Conservation (phyloP, 805 yeast genomes). For the Pichia paraexigua region DNA sequence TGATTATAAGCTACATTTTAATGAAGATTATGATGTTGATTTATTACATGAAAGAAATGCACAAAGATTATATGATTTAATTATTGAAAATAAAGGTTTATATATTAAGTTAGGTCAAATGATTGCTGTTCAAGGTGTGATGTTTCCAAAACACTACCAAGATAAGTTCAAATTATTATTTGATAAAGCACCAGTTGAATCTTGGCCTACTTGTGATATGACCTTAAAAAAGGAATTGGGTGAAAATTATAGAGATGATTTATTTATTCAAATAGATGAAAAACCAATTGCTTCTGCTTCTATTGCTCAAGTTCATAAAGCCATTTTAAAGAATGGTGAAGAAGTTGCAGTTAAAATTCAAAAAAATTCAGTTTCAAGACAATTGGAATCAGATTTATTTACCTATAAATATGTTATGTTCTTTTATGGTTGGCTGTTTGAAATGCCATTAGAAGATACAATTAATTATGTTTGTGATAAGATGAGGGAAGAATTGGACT, state of each 20-base stretch:
- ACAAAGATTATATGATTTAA: conserved; percentile 37
- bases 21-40: conserved; percentile 37
- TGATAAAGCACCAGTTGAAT: conserved; percentile 60
- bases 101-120: conserved; percentile 77
- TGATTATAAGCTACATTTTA: conserved; percentile 52
- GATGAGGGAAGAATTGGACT: conserved; percentile 54
- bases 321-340: conserved; percentile 36
- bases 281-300: conserved; percentile 68
- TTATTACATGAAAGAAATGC: conserved; percentile 56
- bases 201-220: conserved; percentile 39
- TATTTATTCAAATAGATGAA: conserved; percentile 42
- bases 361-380: conserved; percentile 53
- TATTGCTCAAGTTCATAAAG: conserved; percentile 64
- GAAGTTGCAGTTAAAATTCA: conserved; percentile 61
- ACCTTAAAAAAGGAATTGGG: conserved; percentile 37
- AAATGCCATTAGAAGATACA: conserved; percentile 52
- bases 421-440: conserved; percentile 50
- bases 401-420: conserved; percentile 47
- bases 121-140: conserved; percentile 63
- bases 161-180: conserved; percentile 48
- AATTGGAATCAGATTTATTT: conserved; percentile 51
- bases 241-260: conserved; percentile 28
- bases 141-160: conserved; percentile 61
- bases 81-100: conserved; percentile 45
- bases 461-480: conserved; percentile 51